phyloP scores from a whole-genome alignment of 768 basidiomycete genomes.

The Lactarius pseudohatsudake region DNA sequence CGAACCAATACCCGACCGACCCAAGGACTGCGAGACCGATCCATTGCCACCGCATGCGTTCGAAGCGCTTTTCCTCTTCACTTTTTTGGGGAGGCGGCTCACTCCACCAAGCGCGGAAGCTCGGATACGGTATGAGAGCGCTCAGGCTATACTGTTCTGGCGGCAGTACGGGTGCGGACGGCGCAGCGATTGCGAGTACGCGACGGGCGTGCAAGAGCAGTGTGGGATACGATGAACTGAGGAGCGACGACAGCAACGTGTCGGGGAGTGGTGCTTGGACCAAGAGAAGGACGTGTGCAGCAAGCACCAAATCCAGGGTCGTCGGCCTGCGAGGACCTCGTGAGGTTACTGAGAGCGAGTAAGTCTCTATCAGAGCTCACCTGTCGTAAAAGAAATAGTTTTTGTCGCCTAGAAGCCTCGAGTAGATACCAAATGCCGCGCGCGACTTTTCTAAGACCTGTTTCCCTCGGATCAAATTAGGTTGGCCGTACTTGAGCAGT shows the following conservation, averaged over 20 bases:
- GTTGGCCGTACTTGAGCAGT: background rate
- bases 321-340: conserved; percentile 47
- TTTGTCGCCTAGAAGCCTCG: conserved; percentile 51
- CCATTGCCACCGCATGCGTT: conserved; percentile 55
- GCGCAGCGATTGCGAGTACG: conserved; percentile 40
- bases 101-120: conserved; percentile 36
- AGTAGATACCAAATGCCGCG: conserved; percentile 55
- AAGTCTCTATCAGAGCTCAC: conserved; percentile 35
- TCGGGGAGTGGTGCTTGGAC: conserved; percentile 61
- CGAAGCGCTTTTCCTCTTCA: conserved; percentile 49
- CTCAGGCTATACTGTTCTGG: conserved; percentile 42
- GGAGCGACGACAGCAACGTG: conserved; percentile 51
- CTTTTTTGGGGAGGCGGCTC: conserved; percentile 30
- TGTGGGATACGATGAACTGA: conserved; percentile 55
- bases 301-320: conserved; percentile 62
- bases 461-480: conserved; percentile 1
- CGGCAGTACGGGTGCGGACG: conserved; percentile 27
- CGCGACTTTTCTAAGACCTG: conserved; percentile 63
- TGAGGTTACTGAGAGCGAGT: background rate
- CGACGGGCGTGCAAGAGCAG: conserved; percentile 59
- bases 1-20: conserved; percentile 39
- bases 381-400: conserved; percentile 52
- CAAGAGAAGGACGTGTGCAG: conserved; percentile 67
- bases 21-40: conserved; percentile 45
- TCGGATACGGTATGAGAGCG: conserved; percentile 25